Percentiles rank a stretch among this genome's conserved stretches.
These are phyloP conservation scores for Blastobotrys americana DNA, from an alignment of 805 yeast species.

Conservation along the genomic window DNA sequence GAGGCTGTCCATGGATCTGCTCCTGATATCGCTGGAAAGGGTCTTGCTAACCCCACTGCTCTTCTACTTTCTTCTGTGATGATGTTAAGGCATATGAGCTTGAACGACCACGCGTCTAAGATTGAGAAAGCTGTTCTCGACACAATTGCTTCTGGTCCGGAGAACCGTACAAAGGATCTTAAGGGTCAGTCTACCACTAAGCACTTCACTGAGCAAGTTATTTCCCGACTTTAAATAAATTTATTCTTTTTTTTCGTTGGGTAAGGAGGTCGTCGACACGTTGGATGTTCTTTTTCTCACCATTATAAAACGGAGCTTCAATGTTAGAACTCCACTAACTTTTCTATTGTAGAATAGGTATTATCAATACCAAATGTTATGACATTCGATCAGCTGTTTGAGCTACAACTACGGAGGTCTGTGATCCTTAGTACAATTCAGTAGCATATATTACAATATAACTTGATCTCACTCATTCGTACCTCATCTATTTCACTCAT, in stretches of 20 bases:
- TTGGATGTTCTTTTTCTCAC: not conserved
- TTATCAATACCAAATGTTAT: not conserved
- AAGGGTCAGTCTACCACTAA: conserved; percentile 85
- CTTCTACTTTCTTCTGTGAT: conserved; percentile 89
- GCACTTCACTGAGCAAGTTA: conserved; percentile 89
- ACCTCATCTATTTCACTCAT: conserved; percentile 22
- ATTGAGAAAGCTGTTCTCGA: conserved; percentile 79
- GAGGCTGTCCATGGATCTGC: conserved; percentile 99
- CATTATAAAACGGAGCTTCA: not conserved
- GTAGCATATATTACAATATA: not conserved
- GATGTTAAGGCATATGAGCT: conserved; percentile 99
- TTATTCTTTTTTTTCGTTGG: too few species aligned
- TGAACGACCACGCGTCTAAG: conserved; percentile 69
- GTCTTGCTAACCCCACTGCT: conserved; percentile 98
- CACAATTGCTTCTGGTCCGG: conserved; percentile 92
- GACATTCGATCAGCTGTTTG: not conserved
- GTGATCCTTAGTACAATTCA: not conserved
- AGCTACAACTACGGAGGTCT: not conserved
- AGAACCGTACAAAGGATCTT: conserved; percentile 94
- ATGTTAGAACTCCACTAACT: not conserved
- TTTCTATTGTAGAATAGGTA: not conserved
- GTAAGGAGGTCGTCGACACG: not conserved
- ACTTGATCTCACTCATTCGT: not conserved
- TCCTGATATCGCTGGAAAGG: conserved; percentile 98
- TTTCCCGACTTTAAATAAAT: conserved; percentile 55